A percentile compares a stretch with the other conserved stretches of the same genome.
These are phyloP conservation scores for Paulownia fortunei DNA, from an alignment of 257 asterid genomes.

Conservation along the genomic window DNA sequence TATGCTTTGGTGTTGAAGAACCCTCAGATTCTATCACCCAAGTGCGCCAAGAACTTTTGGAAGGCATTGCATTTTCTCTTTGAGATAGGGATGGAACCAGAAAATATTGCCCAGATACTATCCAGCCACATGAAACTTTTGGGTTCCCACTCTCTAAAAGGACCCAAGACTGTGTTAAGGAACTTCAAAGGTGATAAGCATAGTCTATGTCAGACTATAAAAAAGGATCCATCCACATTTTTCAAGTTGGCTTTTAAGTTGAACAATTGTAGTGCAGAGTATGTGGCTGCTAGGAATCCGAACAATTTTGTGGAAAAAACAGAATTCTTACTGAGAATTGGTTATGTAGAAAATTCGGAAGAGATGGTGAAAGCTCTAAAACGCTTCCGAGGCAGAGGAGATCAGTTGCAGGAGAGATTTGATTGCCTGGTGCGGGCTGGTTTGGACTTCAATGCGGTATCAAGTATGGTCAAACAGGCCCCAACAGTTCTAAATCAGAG, in stretches of 20 bases:
- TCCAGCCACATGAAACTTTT: constrained; percentile 52
- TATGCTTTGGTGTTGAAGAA: constrained; percentile 48
- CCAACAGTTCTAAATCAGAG: constrained; percentile 76
- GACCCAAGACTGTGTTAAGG: constrained; percentile 67
- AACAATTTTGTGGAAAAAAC: constrained; percentile 58
- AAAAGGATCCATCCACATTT: constrained; percentile 57
- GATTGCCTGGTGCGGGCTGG: constrained; percentile 82
- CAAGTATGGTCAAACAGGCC: constrained; percentile 72
- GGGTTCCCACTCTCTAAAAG: constrained; percentile 63
- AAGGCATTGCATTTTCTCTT: constrained; percentile 66
- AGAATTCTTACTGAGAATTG: constrained; percentile 66
- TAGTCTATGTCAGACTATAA: constrained; percentile 55
- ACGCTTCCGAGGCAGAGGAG: constrained; percentile 89
- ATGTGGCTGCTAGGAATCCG: constrained; percentile 56
- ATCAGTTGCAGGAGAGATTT: constrained; percentile 90
- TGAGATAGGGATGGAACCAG: constrained; percentile 66
- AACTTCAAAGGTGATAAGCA: constrained; percentile 56
- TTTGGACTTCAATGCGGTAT: constrained; percentile 65
- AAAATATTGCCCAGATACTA: constrained; percentile 53
- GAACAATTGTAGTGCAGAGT: constrained; percentile 35
- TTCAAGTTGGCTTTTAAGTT: constrained; percentile 65
- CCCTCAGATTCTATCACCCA: constrained; percentile 65
- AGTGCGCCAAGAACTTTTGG: constrained; percentile 64
- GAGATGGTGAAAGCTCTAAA: constrained; percentile 85
- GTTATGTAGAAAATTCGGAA: constrained; percentile 81